Base-by-base conservation (phyloP, 192 early-diverging fungal species). In the Coemansia sp. region DNA sequence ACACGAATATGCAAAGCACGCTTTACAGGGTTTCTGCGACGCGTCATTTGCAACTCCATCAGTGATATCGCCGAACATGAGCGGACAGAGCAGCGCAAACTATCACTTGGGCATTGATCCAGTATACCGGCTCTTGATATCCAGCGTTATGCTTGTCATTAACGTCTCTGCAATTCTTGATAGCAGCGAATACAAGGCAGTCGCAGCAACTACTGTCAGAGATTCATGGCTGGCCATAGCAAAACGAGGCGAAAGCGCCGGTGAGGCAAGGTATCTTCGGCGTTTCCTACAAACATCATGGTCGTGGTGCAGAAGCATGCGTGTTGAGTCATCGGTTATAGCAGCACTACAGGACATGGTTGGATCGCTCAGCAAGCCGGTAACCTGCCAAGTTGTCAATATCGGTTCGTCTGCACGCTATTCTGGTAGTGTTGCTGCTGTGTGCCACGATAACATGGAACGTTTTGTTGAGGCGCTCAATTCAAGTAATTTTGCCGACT, bases 291-390 rank as follows among this genome's bases (percentile, higher is more conserved):
- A 57, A 16, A 22, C 26, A 22, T 60, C 79, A 6, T 82, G 79
- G 79, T 57, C 25, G 2, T 82, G 79, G 79, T 75, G 70, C 57
- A 61, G 3, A 49, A 56, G 38, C 41, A 52, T 63, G 53, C 57
- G 54, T 22, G 63, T 52, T 6, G 62, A 41, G 14, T 9, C 11
- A 0, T 11, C 47, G 1, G 45, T 82, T 45, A 12, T 52, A 1
- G 25, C 37, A 2, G 25, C 58, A 4, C 27, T 82, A 21, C 19
- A 53, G 0, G 38, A 23, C 9, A 59, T 73, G 48, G 50, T 82
- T 6, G 64, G 35, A 31, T 57, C 64, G n/a, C 47, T 50, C 19
- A 73, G 70, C 57, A 41, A 50, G 5, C 55, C 45, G 45, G 29
- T 82, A 2, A 49, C 48, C 9, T 55, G 57, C 16, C 19, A 54